These are phyloP conservation scores for Pythium coloratum DNA, from an alignment of 352 stramenopile genomes.

Conservation along the genomic window DNA sequence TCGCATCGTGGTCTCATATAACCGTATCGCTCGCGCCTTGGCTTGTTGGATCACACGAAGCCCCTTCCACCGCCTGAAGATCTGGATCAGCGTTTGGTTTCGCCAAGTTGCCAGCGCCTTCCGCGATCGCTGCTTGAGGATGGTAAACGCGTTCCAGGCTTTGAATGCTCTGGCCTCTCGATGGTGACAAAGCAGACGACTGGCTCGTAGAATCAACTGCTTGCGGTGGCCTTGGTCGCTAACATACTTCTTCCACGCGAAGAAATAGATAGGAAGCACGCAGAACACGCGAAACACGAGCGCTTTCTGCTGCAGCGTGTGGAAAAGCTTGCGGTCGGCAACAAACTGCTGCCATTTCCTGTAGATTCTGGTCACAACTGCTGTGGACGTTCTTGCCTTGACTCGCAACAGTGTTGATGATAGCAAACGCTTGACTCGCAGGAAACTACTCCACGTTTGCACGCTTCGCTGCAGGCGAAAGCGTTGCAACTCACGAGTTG, in stretches of 20 bases:
- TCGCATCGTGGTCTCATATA: background rate
- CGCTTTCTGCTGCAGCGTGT: slow-evolving; percentile 37
- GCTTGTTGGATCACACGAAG: background rate
- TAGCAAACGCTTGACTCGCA: slow-evolving; percentile 28
- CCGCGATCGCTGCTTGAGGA: slow-evolving; percentile 10
- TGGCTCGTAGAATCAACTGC: slow-evolving; percentile 30
- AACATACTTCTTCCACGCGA: slow-evolving; percentile 32
- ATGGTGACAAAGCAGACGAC: slow-evolving; percentile 35
- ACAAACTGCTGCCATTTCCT: slow-evolving; percentile 35
- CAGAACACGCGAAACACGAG: slow-evolving; percentile 43
- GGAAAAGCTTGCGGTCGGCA: slow-evolving; percentile 8
- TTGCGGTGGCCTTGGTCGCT: slow-evolving; percentile 11
- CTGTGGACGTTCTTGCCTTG: slow-evolving; percentile 14
- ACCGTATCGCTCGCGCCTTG: background rate
- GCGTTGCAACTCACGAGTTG: background rate
- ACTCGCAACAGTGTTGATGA: slow-evolving; percentile 23
- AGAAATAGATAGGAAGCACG: slow-evolving; percentile 37
- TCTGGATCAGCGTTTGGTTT: background rate
- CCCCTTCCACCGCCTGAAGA: slow-evolving; percentile 15
- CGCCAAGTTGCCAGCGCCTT: slow-evolving; percentile 16
- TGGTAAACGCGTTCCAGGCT: slow-evolving; percentile 28
- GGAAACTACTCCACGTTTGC: slow-evolving; percentile 26
- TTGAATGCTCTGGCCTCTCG: slow-evolving; percentile 37
- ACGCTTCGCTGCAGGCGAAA: slow-evolving; percentile 28
- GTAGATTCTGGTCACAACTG: slow-evolving; percentile 19